Base-by-base conservation (phyloP, 1,284 basidiomycete genomes). In the Ustilago bromivora region DNA sequence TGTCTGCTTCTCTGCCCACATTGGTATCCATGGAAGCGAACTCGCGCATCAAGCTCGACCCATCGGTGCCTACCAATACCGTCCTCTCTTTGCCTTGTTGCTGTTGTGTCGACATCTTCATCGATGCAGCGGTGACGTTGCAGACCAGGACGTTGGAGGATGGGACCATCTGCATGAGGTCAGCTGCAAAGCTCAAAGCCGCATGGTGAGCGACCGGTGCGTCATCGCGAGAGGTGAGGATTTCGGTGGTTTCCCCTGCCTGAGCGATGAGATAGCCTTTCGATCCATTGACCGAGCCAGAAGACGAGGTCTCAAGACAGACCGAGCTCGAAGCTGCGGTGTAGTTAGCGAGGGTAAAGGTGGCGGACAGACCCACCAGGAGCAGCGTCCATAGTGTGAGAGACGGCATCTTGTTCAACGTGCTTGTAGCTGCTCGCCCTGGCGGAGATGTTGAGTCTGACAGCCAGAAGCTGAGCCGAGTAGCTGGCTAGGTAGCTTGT, bases 201-300 rank as follows among this genome's bases (percentile, higher is more conserved):
- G 69, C 59, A 49, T 71, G 69, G 41, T 71, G 69, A 8, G 66
- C 56, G 36, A 71, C 59, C 0, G 63, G 31, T 17, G 69, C 60
- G n/a, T 71, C 69, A 41, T 71, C 59, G 55, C 69, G 59, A 35
- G 69, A 71, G n/a, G 69, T 71, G 56, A 71, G 69, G 36, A 71
- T 66, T 36, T 61, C 60, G 41, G 69, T 71, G 13, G 69, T 71
- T 23, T 71, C 64, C 23, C 70, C 70, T 12, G 60, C 43, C 17
- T 57, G 51, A 5, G 70, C 70, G 51, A 71, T 59, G n/a, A 63
- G 47, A 38, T 71, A 71, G 4, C 60, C 64, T 8, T 41, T 1
- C 1, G 51, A 43, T 4, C 11, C 41, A 1, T 56, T 41, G 10
- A 56, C 28, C 6, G 60, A 52, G 13, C 49, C 41, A 1, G 60